A percentile compares a stretch with the other conserved stretches of the same genome.
Evolutionary conservation across 371 early-diverging fungal species (phyloP).

Genomic region (Rhizopus arrhizus): DNA sequence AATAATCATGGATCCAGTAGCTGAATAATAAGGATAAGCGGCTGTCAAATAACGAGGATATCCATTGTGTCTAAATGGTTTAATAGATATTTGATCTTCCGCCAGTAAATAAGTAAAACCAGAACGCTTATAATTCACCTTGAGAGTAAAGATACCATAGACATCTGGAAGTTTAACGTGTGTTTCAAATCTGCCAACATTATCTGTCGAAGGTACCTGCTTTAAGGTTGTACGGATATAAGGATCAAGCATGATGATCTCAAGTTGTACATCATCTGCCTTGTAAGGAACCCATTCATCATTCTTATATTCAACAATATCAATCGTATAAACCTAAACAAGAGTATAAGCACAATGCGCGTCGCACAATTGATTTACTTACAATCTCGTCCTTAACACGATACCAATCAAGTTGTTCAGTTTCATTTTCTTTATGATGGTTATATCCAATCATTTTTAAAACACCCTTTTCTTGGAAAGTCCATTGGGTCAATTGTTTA

Average conservation of each 20-base stretch:
- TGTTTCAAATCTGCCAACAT: constrained; percentile 53
- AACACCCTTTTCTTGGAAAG: constrained; percentile 91
- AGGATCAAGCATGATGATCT: constrained; percentile 95
- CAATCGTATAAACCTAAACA: constrained; percentile 75
- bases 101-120: constrained; percentile 77
- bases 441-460: constrained; percentile 62
- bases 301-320: constrained; percentile 75
- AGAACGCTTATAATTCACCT: constrained; percentile 85
- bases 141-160: constrained; percentile 95
- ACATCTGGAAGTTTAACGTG: constrained; percentile 85
- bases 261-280: constrained; percentile 82
- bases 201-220: constrained; percentile 32
- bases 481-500: constrained; percentile 81
- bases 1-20: constrained; percentile 77
- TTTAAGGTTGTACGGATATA: constrained; percentile 85
- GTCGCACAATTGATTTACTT: constrained; percentile 23
- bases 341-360: not conserved
- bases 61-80: constrained; percentile 93
- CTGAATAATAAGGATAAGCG: constrained; percentile 94
- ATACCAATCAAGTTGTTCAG: constrained; percentile 72
- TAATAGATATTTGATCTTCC: constrained; percentile 79
- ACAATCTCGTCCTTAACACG: constrained; percentile 90
- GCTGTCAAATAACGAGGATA: constrained; percentile 89
- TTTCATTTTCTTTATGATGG: constrained; percentile 76
- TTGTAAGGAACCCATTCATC: constrained; percentile 83